Conservation (phyloP, 1,284 basidiomycete genomes). For the Sutorius eximius region DNA sequence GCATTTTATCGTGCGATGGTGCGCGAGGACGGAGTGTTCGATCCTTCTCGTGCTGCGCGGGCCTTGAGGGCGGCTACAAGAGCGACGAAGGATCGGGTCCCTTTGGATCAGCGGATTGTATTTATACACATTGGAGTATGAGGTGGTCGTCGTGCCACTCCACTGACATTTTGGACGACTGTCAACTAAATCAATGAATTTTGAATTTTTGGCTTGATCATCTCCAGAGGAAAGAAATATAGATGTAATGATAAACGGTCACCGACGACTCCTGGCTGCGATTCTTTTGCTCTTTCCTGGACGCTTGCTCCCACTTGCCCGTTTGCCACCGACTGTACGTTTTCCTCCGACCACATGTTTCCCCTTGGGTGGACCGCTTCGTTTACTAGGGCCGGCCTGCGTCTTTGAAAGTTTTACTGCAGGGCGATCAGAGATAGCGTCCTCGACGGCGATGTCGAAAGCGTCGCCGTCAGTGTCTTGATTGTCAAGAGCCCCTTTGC, state of each 20-base stretch:
- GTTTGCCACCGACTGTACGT: constrained; percentile 26
- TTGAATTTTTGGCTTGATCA: neutral
- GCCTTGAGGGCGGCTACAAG: constrained; percentile 17
- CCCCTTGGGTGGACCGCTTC: constrained; percentile 13
- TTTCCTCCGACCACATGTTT: constrained; percentile 24
- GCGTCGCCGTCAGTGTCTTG: constrained; percentile 70
- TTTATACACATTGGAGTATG: constrained; percentile 22
- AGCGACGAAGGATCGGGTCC: constrained; percentile 8
- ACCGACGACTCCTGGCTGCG: constrained; percentile 42
- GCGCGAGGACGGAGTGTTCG: constrained; percentile 13
- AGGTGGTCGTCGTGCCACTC: neutral
- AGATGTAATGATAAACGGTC: constrained; percentile 11
- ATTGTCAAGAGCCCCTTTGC: constrained; percentile 80
- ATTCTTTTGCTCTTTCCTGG: constrained; percentile 64
- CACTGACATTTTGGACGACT: no score
- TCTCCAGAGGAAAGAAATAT: constrained; percentile 12
- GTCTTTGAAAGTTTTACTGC: constrained; percentile 55
- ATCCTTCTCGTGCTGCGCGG: constrained; percentile 17
- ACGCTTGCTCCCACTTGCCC: constrained; percentile 43
- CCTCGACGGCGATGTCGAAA: constrained; percentile 85
- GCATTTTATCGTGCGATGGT: constrained; percentile 25
- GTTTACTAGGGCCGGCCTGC: constrained; percentile 24
- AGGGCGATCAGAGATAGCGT: constrained; percentile 77
- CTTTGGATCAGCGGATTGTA: constrained; percentile 21
- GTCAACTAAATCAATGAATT: no score